Conservation (phyloP, 352 stramenopile species). For the Phytophthora palmivora region DNA sequence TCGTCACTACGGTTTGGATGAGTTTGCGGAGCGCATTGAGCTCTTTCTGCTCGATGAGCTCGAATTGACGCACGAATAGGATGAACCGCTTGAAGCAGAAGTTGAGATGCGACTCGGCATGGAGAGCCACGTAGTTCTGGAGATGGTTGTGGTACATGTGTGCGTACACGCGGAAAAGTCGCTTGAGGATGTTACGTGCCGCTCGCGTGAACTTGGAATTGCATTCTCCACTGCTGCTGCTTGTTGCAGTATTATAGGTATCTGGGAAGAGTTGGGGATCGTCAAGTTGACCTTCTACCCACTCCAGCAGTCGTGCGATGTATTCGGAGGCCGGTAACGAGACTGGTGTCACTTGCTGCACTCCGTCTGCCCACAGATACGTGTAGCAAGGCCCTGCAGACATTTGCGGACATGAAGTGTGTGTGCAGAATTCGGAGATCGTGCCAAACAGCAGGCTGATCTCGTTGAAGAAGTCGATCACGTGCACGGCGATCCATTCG, state of each 20-base stretch:
- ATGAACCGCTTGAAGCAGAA: slow-evolving; percentile 98
- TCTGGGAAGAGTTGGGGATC: slow-evolving; percentile 70
- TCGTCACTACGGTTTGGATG: slow-evolving; percentile 63
- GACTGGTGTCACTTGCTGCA: slow-evolving; percentile 54
- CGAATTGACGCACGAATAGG: slow-evolving; percentile 95
- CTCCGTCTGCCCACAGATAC: slow-evolving; percentile 87
- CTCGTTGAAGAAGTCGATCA: slow-evolving; percentile 95
- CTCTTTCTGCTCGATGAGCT: slow-evolving; percentile 94
- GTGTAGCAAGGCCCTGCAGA: slow-evolving; percentile 84
- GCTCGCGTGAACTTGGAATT: slow-evolving; percentile 58
- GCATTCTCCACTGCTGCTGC: slow-evolving; percentile 16
- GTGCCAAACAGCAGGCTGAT: slow-evolving; percentile 92
- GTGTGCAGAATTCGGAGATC: slow-evolving; percentile 84
- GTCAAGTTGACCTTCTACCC: slow-evolving; percentile 88
- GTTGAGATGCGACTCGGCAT: slow-evolving; percentile 95
- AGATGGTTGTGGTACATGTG: slow-evolving; percentile 97
- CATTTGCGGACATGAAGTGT: slow-evolving; percentile 72
- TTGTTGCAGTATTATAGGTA: slow-evolving; percentile 12
- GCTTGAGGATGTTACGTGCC: slow-evolving; percentile 91
- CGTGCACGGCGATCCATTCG: slow-evolving; percentile 80
- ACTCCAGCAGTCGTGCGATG: slow-evolving; percentile 85
- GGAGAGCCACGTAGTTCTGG: slow-evolving; percentile 89
- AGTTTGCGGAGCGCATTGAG: slow-evolving; percentile 94
- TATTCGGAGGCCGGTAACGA: slow-evolving; percentile 84
- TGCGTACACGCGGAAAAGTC: slow-evolving; percentile 97